Conservation (phyloP, 2,329 filamentous ascomycete genomes). For the Colletotrichum simmondsii region DNA sequence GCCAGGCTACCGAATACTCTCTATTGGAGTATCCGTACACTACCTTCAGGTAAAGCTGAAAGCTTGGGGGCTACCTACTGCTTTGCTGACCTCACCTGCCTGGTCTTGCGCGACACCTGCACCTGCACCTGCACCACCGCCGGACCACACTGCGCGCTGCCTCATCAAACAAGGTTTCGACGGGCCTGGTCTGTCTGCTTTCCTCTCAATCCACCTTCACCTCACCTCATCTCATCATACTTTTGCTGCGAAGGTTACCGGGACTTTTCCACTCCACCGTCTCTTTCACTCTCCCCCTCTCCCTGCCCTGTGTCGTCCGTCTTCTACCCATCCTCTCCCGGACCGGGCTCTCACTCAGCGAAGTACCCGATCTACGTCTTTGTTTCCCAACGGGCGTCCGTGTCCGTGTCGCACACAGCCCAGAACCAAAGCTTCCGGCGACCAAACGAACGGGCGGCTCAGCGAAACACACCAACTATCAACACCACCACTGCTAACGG, state of each 20-base stretch:
- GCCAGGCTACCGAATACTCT: not conserved
- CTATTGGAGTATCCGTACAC: not conserved
- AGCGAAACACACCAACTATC: not conserved
- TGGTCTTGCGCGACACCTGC: conserved; percentile 15
- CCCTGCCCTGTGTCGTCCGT: not conserved
- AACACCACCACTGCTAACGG: not conserved
- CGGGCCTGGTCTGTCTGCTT: conserved; percentile 13
- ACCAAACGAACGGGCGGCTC: not conserved
- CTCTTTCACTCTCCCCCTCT: not conserved
- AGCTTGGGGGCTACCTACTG: conserved; percentile 2
- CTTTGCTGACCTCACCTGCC: conserved; percentile 17
- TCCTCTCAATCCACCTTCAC: not conserved
- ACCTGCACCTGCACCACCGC: not conserved
- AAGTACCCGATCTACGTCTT: not conserved
- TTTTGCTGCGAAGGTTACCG: not conserved
- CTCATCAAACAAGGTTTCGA: conserved; percentile 33
- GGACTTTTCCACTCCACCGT: not conserved
- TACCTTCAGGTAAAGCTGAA: not conserved
- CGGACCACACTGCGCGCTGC: not conserved
- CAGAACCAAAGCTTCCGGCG: conserved; percentile 4
- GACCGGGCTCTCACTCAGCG: not conserved
- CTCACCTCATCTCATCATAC: not conserved
- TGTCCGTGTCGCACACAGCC: conserved; percentile 11
- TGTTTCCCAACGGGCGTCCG: not conserved
- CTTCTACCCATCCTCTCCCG: not conserved